Conservation (phyloP, 2,329 filamentous ascomycete species). For the Emergomyces orientalis region DNA sequence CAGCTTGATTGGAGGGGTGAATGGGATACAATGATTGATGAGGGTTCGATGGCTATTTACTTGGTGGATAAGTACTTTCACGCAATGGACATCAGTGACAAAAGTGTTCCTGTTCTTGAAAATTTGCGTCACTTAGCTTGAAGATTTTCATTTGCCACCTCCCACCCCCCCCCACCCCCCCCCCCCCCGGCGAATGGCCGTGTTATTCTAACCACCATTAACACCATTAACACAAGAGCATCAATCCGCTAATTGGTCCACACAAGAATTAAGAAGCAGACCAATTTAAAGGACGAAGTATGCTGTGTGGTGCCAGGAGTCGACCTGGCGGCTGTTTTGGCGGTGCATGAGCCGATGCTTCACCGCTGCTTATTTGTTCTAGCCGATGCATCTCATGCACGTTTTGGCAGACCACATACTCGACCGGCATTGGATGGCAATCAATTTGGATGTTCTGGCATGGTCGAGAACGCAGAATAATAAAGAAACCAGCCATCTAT, state of each 20-base stretch:
- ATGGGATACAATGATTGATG: not conserved
- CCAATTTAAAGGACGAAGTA: not conserved
- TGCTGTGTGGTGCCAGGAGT: not conserved
- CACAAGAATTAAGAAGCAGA: not conserved
- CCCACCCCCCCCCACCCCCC: too few relatives aligned
- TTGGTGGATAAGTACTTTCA: not conserved
- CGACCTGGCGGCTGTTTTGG: not conserved
- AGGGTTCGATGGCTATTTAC: conserved; percentile 2
- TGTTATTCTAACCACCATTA: too few relatives aligned
- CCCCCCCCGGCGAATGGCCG: too few relatives aligned
- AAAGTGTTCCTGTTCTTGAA: not conserved
- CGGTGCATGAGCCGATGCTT: conserved; percentile 2
- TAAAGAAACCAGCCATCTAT: not conserved
- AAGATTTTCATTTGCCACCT: not conserved
- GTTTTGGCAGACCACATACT: not conserved
- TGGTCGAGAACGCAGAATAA: not conserved
- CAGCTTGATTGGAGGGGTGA: not conserved
- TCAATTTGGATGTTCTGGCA: not conserved
- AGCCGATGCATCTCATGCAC: not conserved
- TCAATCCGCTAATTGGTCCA: not conserved
- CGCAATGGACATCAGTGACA: not conserved
- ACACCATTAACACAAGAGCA: not conserved
- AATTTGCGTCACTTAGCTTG: not conserved
- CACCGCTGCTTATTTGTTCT: conserved; percentile 3
- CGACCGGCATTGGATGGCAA: conserved; percentile 1